Evolutionary conservation across 2,329 filamentous ascomycete species (phyloP).

Genomic region (Apiospora marii): DNA sequence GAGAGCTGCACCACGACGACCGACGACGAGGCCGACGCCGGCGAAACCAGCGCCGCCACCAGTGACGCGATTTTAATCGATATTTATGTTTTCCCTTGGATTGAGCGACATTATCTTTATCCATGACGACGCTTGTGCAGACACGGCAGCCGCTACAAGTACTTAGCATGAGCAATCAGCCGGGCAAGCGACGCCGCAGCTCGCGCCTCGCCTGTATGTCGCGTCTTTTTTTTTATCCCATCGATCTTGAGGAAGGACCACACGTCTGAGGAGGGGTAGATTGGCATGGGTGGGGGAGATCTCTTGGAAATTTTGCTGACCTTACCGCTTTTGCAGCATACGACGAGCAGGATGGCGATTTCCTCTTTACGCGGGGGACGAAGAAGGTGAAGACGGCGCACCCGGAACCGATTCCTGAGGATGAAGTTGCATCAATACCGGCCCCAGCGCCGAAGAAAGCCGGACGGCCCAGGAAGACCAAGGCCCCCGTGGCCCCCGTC

Average conservation of each 20-base stretch:
- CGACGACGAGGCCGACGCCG: background rate
- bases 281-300: background rate
- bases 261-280: background rate
- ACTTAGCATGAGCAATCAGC: conserved; percentile 73
- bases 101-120: conserved; percentile 45
- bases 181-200: conserved; percentile 64
- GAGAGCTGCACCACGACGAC: background rate
- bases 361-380: conserved; percentile 74
- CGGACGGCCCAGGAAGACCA: conserved; percentile 50
- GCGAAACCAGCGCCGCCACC: background rate
- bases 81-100: conserved; percentile 4
- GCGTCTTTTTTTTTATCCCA: background rate
- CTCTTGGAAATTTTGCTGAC: background rate
- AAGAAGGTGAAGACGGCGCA: conserved; percentile 70
- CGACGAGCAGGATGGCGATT: conserved; percentile 81
- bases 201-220: conserved; percentile 70
- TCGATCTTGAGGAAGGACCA: background rate
- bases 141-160: conserved; percentile 70
- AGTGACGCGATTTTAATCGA: conserved; percentile 8
- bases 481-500: conserved; percentile 31
- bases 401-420: conserved; percentile 50
- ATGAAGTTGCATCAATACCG: conserved; percentile 47
- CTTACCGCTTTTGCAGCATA: conserved; percentile 50
- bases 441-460: conserved; percentile 47
- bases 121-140: conserved; percentile 75